These are phyloP conservation scores for Colletotrichum zoysiae DNA, from an alignment of 2,329 filamentous ascomycete genomes.

Conservation along the genomic window DNA sequence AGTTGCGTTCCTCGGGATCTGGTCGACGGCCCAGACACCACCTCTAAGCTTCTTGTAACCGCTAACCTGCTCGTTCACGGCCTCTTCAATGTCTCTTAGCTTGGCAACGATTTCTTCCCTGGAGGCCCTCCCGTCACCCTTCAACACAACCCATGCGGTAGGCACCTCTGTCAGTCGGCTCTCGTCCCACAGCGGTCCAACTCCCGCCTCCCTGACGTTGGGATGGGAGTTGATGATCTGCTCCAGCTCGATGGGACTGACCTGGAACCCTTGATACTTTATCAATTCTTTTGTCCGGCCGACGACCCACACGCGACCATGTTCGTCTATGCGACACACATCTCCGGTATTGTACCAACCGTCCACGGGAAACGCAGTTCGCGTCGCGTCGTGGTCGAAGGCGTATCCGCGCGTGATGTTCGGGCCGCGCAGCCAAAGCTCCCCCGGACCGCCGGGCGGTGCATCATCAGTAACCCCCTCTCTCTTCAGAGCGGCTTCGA, in stretches of 20 bases:
- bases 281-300: slow-evolving; percentile 57
- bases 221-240: slow-evolving; percentile 53
- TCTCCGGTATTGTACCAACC: slow-evolving; percentile 62
- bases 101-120: slow-evolving; percentile 32
- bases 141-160: slow-evolving; percentile 54
- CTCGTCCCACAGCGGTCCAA: slow-evolving; percentile 54
- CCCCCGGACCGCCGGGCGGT: slow-evolving; percentile 53
- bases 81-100: slow-evolving; percentile 30
- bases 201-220: slow-evolving; percentile 51
- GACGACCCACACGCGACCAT: slow-evolving; percentile 52
- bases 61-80: slow-evolving; percentile 53
- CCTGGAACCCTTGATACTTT: slow-evolving; percentile 59
- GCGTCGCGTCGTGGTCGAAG: slow-evolving; percentile 54
- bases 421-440: slow-evolving; percentile 59
- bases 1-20: slow-evolving; percentile 53
- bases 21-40: slow-evolving; percentile 51
- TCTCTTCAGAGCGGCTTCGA: slow-evolving; percentile 55
- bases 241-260: slow-evolving; percentile 55
- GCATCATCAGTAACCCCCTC: slow-evolving; percentile 53
- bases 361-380: slow-evolving; percentile 51
- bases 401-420: slow-evolving; percentile 59
- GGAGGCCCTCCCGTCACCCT: slow-evolving; percentile 36
- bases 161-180: slow-evolving; percentile 55
- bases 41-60: slow-evolving; percentile 58
- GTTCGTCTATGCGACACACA: slow-evolving; percentile 53